phyloP scores from a whole-genome alignment of 2,329 filamentous ascomycete genomes.

The Aspergillus sp. region DNA sequence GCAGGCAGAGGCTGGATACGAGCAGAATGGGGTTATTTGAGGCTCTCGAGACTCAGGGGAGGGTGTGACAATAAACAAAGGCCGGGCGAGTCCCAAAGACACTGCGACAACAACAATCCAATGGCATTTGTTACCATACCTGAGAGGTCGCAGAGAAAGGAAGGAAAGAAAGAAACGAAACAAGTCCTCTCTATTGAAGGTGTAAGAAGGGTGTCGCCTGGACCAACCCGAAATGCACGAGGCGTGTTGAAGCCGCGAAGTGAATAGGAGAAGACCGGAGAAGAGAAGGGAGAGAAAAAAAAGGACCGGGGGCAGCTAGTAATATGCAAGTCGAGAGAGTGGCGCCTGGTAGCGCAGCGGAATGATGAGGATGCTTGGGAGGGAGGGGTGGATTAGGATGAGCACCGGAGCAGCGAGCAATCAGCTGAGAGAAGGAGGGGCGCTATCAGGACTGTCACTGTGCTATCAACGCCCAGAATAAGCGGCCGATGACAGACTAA shows the following conservation, averaged over 20 bases:
- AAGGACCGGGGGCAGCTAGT: conserved; percentile 18
- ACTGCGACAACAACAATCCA: conserved; percentile 14
- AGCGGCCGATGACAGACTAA: conserved; percentile 16
- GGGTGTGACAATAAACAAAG: conserved; percentile 12
- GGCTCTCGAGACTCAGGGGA: neutral
- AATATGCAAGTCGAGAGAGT: conserved; percentile 26
- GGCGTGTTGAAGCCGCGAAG: conserved; percentile 18
- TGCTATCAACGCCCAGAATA: conserved; percentile 9
- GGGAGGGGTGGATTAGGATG: conserved; percentile 21
- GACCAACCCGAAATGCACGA: conserved; percentile 18
- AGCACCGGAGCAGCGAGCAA: conserved; percentile 26
- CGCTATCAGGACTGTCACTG: conserved; percentile 9
- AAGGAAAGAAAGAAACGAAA: conserved; percentile 4
- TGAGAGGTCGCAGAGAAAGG: conserved; percentile 7
- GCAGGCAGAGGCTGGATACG: neutral
- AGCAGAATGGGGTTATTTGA: conserved; percentile 8
- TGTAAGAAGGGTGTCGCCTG: conserved; percentile 22
- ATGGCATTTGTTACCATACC: conserved; percentile 9
- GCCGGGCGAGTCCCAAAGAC: conserved; percentile 12
- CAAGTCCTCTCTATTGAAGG: conserved; percentile 8
- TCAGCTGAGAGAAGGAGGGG: conserved; percentile 25
- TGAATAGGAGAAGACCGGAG: conserved; percentile 16
- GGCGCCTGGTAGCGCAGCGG: conserved; percentile 13
- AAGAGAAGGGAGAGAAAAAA: conserved; percentile 12
- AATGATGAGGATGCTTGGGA: conserved; percentile 4